These are phyloP conservation scores for Xylaria scruposa DNA, from an alignment of 495 filamentous ascomycete species.

Conservation along the genomic window DNA sequence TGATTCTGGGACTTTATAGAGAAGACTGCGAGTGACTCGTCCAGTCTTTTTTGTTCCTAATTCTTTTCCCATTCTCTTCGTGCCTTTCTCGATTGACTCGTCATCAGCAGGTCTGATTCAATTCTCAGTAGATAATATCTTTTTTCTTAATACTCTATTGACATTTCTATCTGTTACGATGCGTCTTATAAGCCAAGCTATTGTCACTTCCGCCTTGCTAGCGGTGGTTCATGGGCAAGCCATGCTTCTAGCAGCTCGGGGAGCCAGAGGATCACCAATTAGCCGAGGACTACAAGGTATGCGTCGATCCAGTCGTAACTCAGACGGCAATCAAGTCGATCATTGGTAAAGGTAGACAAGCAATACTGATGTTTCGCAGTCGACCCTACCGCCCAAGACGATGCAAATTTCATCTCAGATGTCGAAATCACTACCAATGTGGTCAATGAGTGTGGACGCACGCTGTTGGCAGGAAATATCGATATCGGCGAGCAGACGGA, in stretches of 20 bases:
- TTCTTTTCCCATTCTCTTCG: constrained; percentile 18
- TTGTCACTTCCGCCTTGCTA: constrained; percentile 43
- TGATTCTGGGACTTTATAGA: constrained; percentile 2
- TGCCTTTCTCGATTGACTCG: not conserved
- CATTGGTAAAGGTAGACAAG: not conserved
- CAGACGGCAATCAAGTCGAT: constrained; percentile 14
- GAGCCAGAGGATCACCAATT: constrained; percentile 37
- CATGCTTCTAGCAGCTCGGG: constrained; percentile 49
- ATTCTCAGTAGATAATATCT: constrained; percentile 28
- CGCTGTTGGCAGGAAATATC: constrained; percentile 56
- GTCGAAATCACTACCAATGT: constrained; percentile 51
- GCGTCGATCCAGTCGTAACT: constrained; percentile 3
- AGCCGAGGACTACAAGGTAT: constrained; percentile 48
- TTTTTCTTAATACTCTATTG: constrained; percentile 24
- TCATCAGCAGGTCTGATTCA: constrained; percentile 35
- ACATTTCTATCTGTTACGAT: constrained; percentile 27
- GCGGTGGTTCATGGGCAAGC: constrained; percentile 48
- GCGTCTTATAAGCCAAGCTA: constrained; percentile 40
- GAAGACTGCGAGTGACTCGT: not conserved
- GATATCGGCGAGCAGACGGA: constrained; percentile 59
- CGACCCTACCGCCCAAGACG: constrained; percentile 46
- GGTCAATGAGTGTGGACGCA: constrained; percentile 57
- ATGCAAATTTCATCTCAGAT: constrained; percentile 59
- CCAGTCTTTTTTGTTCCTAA: constrained; percentile 2
- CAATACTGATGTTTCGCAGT: constrained; percentile 35